Conservation (phyloP, 345 rosid genomes). For the Bruguiera sexangula region DNA sequence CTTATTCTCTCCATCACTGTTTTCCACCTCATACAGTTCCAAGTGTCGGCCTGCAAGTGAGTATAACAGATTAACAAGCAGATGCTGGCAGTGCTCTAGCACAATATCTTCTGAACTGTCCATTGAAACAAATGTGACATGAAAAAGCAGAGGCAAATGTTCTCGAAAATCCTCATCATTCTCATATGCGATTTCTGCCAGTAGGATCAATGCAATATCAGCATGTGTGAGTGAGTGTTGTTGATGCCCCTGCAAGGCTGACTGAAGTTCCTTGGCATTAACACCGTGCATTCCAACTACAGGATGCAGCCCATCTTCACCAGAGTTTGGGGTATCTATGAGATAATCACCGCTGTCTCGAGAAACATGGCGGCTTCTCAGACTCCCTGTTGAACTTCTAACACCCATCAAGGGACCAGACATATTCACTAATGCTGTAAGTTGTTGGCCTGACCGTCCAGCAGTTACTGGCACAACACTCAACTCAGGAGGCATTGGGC, state of each 20-base stretch:
- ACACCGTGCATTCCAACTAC: slow-evolving; percentile 71
- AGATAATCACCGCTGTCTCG: slow-evolving; percentile 96
- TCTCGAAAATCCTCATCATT: slow-evolving; percentile 99
- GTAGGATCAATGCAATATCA: slow-evolving; percentile 94
- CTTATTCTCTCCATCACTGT: slow-evolving; percentile 90
- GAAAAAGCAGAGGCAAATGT: slow-evolving; percentile 94
- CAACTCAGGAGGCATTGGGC: slow-evolving; percentile 91
- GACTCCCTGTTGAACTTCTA: slow-evolving; percentile 91
- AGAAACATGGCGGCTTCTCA: slow-evolving; percentile 91
- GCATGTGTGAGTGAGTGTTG: slow-evolving; percentile 96
- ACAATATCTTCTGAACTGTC: slow-evolving; percentile 99
- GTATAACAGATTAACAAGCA: slow-evolving; percentile 91
- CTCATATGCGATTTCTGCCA: slow-evolving; percentile 97
- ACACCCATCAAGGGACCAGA: slow-evolving; percentile 96
- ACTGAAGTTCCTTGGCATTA: slow-evolving; percentile 91
- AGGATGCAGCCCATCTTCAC: slow-evolving; percentile 81
- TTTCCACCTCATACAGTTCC: slow-evolving; percentile 97
- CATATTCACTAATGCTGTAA: slow-evolving; percentile 86
- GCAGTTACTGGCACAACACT: slow-evolving; percentile 71
- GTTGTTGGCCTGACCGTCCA: slow-evolving; percentile 92
- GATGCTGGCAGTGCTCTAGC: slow-evolving; percentile 97
- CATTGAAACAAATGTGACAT: slow-evolving; percentile 98
- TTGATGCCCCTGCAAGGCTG: slow-evolving; percentile 98
- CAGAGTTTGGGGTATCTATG: slow-evolving; percentile 92
- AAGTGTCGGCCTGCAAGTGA: slow-evolving; percentile 98